Base-by-base conservation (phyloP, 805 yeast genomes). In the Wickerhamiella bombiphila region DNA sequence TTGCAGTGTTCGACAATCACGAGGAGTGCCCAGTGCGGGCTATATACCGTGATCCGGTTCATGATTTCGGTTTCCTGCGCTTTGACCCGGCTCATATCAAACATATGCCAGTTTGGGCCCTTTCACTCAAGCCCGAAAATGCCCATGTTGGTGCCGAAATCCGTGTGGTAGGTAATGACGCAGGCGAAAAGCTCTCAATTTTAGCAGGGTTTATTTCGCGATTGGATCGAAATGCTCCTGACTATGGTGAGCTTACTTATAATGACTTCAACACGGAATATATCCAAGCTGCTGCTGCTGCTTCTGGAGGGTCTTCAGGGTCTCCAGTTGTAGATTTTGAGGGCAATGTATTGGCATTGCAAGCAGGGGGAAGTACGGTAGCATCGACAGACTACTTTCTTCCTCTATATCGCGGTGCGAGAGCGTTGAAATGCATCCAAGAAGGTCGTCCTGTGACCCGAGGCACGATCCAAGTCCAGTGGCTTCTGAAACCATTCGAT, bases 281-380 rank as follows among this genome's bases (percentile, higher is more conserved):
- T 58, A 81, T 85, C 39, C 94, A 85, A 59, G 95, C 95, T 1
- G 95, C 96, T 5, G 95, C 96, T 1, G 72, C 85, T 42, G 94
- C 96, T 0, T 78, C 93, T 14, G 96, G 96, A 22, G 96, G 96
- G 2, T 83, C 94, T 3, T 77, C 91, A 35, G 96, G 96, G 6
- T 82, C 94, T 3, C 96, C 96, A 0, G 96, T 86, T n/a, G 93
- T 86, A 2, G 78, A 83, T 56, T 74, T 78, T 32, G 77, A 80
- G 48, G 95, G 95, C 2, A 59, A 73, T 51, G 94, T 88, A 0
- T 81, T 86, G 15, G 95, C 96, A 0, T 61, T 86, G 37, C 94
- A 83, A 58, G 96, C 96, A 2, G 96, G 96, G 52, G 96, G 96
- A 2, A 72, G 80, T 5, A 71, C 85, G 1, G 91, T 80, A 47